A percentile compares a stretch with the other conserved stretches of the same genome.
Evolutionary conservation across 441 rosid genomes (phyloP).

Genomic region (Metrosideros polymorpha): DNA sequence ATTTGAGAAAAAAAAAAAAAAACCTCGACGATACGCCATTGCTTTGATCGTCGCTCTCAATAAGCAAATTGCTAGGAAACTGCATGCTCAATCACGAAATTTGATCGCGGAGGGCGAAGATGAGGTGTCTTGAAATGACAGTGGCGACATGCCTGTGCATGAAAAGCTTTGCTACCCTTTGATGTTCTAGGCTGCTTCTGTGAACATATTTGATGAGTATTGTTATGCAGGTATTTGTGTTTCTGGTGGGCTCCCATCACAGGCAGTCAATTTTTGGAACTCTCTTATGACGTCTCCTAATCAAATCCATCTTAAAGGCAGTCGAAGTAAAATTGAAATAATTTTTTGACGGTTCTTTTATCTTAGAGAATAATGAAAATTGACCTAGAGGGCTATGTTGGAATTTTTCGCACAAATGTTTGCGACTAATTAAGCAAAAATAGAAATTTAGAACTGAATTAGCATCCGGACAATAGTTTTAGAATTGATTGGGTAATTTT

Average conservation of each 20-base stretch:
- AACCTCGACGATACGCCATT: not conserved
- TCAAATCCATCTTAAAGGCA: not conserved
- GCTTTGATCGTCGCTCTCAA: not conserved
- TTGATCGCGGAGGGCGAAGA: not conserved
- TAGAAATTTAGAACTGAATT: not conserved
- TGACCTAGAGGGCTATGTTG: rapidly evolving
- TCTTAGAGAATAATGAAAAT: not conserved
- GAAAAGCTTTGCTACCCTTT: not conserved
- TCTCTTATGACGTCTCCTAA: not conserved
- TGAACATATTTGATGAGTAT: not conserved
- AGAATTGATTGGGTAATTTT: not conserved
- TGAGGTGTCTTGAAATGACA: not conserved
- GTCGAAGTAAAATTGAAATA: not conserved
- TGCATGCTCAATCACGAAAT: not conserved
- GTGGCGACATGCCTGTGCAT: not conserved
- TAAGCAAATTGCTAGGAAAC: not conserved
- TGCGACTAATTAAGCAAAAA: not conserved
- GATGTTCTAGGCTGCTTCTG: not conserved
- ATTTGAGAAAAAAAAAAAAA: not conserved
- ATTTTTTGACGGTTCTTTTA: not conserved
- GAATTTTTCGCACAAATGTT: not conserved
- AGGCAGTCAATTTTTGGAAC: not conserved
- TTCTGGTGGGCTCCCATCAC: not conserved
- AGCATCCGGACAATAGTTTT: not conserved
- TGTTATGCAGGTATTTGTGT: not conserved